Evolutionary conservation across 345 rosid genomes (phyloP).

Genomic region (Noccaea caerulescens): DNA sequence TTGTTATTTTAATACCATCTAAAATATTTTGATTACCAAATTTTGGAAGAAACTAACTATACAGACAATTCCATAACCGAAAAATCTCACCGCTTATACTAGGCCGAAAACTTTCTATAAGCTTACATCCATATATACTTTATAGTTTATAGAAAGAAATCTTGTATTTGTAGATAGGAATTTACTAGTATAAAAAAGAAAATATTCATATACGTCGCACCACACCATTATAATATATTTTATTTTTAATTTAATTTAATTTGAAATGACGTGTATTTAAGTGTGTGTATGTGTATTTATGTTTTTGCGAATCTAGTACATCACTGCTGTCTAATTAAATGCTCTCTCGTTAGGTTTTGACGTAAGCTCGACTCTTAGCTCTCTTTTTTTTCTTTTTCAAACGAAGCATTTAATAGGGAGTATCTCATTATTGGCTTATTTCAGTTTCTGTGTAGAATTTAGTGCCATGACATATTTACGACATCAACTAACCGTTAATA

Average conservation of each 20-base stretch:
- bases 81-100: no score
- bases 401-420: neutral
- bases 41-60: no score
- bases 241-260: neutral
- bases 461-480: conserved; percentile 5
- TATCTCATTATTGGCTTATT: conserved; percentile 21
- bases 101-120: no score
- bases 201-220: conserved; percentile 36
- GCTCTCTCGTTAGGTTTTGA: conserved; percentile 21
- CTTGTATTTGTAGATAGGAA: conserved; percentile 40
- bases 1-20: no score
- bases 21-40: no score
- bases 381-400: neutral
- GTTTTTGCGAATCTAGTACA: conserved; percentile 40
- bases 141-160: neutral
- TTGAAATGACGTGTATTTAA: conserved; percentile 1
- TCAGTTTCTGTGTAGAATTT: conserved; percentile 14
- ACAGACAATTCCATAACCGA: no score
- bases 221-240: conserved; percentile 1
- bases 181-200: neutral
- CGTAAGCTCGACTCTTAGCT: neutral
- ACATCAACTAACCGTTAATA: neutral
- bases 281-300: conserved; percentile 5
- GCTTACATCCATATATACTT: no score
- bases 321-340: conserved; percentile 34